Conservation (phyloP, 345 rosid genomes). For the Cochlearia excelsa region DNA sequence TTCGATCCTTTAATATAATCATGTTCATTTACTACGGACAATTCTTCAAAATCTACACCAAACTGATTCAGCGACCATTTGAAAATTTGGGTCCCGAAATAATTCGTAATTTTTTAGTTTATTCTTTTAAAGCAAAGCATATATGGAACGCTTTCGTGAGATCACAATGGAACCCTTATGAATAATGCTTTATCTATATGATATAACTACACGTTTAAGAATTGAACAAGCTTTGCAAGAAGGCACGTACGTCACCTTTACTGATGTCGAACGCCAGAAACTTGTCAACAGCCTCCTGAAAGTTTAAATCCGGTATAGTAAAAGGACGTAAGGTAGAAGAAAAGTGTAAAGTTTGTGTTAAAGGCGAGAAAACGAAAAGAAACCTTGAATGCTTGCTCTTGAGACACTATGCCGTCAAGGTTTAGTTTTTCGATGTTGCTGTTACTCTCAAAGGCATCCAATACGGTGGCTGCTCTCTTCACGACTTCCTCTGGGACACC, state of each 20-base stretch:
- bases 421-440: constrained; percentile 46
- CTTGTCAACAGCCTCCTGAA: constrained; percentile 72
- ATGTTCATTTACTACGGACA: no score
- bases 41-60: no score
- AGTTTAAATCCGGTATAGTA: constrained; percentile 15
- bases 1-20: no score
- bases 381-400: constrained; percentile 72
- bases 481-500: constrained; percentile 84
- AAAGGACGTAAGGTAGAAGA: constrained; percentile 3
- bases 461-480: constrained; percentile 64
- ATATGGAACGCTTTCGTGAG: no score
- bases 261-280: constrained; percentile 56
- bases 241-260: constrained; percentile 52
- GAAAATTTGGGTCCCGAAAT: no score
- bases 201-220: constrained; percentile 25
- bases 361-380: neutral
- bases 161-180: no score
- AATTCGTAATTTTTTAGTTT: no score
- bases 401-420: constrained; percentile 55
- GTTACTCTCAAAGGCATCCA: constrained; percentile 54
- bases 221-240: constrained; percentile 58
- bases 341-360: neutral
- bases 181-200: neutral
- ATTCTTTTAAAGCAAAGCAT: no score
- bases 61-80: no score